Conservation (phyloP, 2,329 filamentous ascomycete genomes). For the Rachicladosporium sp. region DNA sequence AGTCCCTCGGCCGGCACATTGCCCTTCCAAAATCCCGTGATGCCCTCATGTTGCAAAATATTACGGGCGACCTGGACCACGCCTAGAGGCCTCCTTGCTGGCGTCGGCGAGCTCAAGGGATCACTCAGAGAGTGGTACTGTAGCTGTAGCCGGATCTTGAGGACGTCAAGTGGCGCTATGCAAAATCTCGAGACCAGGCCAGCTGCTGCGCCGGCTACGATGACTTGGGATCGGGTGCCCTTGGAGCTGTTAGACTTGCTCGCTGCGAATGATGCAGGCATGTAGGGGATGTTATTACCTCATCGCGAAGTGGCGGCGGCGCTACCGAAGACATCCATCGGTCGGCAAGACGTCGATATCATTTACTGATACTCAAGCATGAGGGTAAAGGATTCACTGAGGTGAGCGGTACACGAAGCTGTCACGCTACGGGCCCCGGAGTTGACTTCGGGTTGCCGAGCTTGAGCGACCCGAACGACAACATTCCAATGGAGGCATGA, state of each 20-base stretch:
- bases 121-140: conserved; percentile 77
- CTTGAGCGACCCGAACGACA: no score
- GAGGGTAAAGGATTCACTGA: no score
- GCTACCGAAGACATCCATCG: conserved; percentile 49
- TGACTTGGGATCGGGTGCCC: conserved; percentile 55
- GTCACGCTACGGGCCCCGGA: no score
- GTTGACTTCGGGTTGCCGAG: no score
- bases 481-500: no score
- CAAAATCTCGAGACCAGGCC: conserved; percentile 88
- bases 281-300: conserved; percentile 33
- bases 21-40: conserved; percentile 88
- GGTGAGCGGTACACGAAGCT: no score
- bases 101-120: conserved; percentile 45
- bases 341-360: neutral
- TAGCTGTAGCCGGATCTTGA: conserved; percentile 95
- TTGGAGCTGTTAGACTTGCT: conserved; percentile 17
- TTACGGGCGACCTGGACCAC: conserved; percentile 33
- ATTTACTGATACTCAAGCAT: no score
- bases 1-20: conserved; percentile 91
- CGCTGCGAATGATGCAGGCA: conserved; percentile 2
- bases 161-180: conserved; percentile 87
- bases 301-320: conserved; percentile 55
- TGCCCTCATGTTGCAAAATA: conserved; percentile 69
- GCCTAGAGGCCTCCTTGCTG: conserved; percentile 12
- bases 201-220: conserved; percentile 56